A percentile compares a stretch with the other conserved stretches of the same genome.
Evolutionary conservation across 805 yeast species (phyloP).

Genomic region (Pichia kluyveri): DNA sequence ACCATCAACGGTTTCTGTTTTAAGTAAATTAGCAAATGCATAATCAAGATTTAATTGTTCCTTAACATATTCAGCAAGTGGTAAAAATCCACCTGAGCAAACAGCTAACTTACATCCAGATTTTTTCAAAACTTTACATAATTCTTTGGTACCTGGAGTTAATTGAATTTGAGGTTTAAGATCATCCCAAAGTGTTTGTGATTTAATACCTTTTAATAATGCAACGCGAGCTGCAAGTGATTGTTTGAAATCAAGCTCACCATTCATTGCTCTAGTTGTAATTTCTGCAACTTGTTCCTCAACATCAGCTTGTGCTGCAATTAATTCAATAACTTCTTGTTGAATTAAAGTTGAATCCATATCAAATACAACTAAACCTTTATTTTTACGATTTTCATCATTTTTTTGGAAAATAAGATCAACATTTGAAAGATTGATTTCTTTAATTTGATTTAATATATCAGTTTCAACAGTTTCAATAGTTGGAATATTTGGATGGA

Average conservation of each 20-base stretch:
- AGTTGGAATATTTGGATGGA: conserved; percentile 7
- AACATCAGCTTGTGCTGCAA: conserved; percentile 89
- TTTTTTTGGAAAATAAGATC: conserved; percentile 37
- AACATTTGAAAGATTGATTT: conserved; percentile 16
- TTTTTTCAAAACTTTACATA: conserved; percentile 51
- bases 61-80: conserved; percentile 72
- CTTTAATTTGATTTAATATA: conserved; percentile 15
- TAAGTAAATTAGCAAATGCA: conserved; percentile 75
- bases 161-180: conserved; percentile 58
- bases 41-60: conserved; percentile 64
- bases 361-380: conserved; percentile 76
- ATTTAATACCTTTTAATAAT: conserved; percentile 74
- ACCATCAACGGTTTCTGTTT: conserved; percentile 35
- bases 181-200: conserved; percentile 66
- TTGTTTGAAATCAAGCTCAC: conserved; percentile 84
- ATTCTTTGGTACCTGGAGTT: conserved; percentile 80
- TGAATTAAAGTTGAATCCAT: conserved; percentile 96
- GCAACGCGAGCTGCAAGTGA: conserved; percentile 68
- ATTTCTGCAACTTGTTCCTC: conserved; percentile 81
- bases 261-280: conserved; percentile 94
- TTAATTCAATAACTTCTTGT: conserved; percentile 94
- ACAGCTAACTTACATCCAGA: conserved; percentile 72
- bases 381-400: conserved; percentile 24
- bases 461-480: conserved; percentile 11
- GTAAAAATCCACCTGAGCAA: conserved; percentile 90